A percentile compares a stretch with the other conserved stretches of the same genome.
Evolutionary conservation across 108 stramenopile genomes (phyloP).

Genomic region (Discostella stelligeroides): DNA sequence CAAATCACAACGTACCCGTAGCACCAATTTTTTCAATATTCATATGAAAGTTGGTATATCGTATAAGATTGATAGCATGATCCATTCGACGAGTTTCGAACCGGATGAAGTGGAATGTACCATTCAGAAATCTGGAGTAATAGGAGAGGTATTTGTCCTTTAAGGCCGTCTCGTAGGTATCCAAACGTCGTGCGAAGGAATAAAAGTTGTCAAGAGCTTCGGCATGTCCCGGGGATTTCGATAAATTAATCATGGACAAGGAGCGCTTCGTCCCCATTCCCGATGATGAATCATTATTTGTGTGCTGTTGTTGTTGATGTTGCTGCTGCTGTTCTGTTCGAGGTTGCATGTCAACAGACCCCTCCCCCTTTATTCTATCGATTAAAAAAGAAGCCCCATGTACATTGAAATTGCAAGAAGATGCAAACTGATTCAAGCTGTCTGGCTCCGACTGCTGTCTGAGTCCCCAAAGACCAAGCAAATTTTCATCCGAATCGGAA

Average conservation of each 20-base stretch:
- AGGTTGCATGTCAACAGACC: neutral
- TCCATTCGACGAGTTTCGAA: constrained; percentile 96
- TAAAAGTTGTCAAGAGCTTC: constrained; percentile 85
- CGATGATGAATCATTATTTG: constrained; percentile 5
- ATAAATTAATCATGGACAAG: constrained; percentile 71
- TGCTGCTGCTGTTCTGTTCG: neutral
- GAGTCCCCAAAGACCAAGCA: constrained; percentile 43
- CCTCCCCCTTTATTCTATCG: neutral
- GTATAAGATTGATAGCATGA: constrained; percentile 91
- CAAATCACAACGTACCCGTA: neutral
- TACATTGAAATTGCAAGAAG: constrained; percentile 47
- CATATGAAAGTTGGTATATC: constrained; percentile 76
- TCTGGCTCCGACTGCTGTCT: constrained; percentile 71
- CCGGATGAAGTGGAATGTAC: constrained; percentile 94
- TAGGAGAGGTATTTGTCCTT: constrained; percentile 89
- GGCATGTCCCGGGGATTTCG: constrained; percentile 57
- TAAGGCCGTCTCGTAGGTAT: constrained; percentile 71
- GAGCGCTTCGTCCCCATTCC: constrained; percentile 55
- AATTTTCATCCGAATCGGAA: constrained; percentile 55
- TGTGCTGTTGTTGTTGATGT: too few species aligned
- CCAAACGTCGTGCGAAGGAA: constrained; percentile 75
- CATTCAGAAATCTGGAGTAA: constrained; percentile 88
- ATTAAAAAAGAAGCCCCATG: constrained; percentile 12
- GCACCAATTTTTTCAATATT: constrained; percentile 79
- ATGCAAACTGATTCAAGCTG: constrained; percentile 56